These are phyloP conservation scores for Pythium periplocum DNA, from an alignment of 352 stramenopile species.

Conservation along the genomic window DNA sequence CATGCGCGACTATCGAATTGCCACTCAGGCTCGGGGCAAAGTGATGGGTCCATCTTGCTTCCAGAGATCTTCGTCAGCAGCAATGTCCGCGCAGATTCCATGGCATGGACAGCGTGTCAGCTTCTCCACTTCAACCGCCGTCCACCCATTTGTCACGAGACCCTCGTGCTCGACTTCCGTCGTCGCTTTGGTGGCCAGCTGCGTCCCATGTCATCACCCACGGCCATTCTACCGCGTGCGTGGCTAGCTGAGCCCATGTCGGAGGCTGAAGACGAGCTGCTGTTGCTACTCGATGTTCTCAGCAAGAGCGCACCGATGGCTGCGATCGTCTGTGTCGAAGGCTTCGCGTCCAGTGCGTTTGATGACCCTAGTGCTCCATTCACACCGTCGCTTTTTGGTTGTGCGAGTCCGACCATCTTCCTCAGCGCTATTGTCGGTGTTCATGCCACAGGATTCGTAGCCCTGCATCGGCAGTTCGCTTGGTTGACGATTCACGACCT, in stretches of 20 bases:
- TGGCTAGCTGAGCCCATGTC: constrained; percentile 29
- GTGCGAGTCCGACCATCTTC: constrained; percentile 24
- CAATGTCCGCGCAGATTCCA: constrained; percentile 35
- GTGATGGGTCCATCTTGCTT: constrained; percentile 10
- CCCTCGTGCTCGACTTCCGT: constrained; percentile 34
- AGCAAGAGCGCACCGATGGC: constrained; percentile 34
- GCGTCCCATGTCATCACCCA: neutral
- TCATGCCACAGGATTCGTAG: constrained; percentile 25
- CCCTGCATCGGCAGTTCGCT: constrained; percentile 30
- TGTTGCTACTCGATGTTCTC: constrained; percentile 29
- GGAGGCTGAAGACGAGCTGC: constrained; percentile 26
- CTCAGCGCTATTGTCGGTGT: constrained; percentile 30
- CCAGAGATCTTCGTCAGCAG: constrained; percentile 26
- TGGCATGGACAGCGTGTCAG: constrained; percentile 44
- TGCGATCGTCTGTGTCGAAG: constrained; percentile 32
- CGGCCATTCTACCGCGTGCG: constrained; percentile 12
- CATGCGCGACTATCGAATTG: constrained; percentile 7
- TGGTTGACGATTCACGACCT: constrained; percentile 40
- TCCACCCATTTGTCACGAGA: constrained; percentile 34
- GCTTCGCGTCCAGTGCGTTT: constrained; percentile 13
- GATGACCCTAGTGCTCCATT: constrained; percentile 8
- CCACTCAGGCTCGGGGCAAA: constrained; percentile 8
- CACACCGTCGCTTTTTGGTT: constrained; percentile 29
- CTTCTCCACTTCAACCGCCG: constrained; percentile 30
- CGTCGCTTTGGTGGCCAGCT: constrained; percentile 28